Base-by-base conservation (phyloP, 1,284 basidiomycete species). In the Irpex sp. region DNA sequence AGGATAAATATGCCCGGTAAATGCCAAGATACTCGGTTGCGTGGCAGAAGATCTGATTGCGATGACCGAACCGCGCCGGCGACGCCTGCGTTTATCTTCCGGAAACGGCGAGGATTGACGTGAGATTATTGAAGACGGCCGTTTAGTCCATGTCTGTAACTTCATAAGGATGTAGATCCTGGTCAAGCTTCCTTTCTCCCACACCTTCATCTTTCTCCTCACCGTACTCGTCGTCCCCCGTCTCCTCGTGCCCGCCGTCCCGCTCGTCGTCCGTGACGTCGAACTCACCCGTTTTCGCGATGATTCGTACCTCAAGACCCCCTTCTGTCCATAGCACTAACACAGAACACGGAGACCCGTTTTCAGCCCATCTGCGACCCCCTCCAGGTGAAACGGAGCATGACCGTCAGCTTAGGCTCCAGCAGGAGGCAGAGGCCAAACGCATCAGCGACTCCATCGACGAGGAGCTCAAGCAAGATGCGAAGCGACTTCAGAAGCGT, bases 381-480 rank as follows among this genome's bases (percentile, higher is more conserved):
- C 81, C 90, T 3, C 71, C 79, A 6, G 75, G 81, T n/a, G 91
- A 93, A 77, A 84, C 86, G 0, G 85, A 88, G 1, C 69, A 76
- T 0, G 86, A 92, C 70, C 84, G 87, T 55, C 76, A 80, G 61
- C 64, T 74, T 37, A 82, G 91, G 63, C 80, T 91, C 26, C 77
- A 81, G 64, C 72, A 78, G 35, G 91, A 93, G 75, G 84, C 85
- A 1, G 88, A 92, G 67, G 89, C 90, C 11, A 87, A 86, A 71
- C 82, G 83, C 60, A 78, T 89, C 66, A 92, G 88, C 58, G 90
- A 92, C 66, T 81, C 81, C 73, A 93, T 93, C 67, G 91, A 93
- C 74, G 91, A 92, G 72, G 83, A 92, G 69, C 78, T 93, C 59
- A 83, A 84, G 66, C 77, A 78, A 62, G 91, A 92, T 69, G 81